Evolutionary conservation across 2,329 filamentous ascomycete species (phyloP).

Genomic region (Aspergillus pseudoviridinutans): DNA sequence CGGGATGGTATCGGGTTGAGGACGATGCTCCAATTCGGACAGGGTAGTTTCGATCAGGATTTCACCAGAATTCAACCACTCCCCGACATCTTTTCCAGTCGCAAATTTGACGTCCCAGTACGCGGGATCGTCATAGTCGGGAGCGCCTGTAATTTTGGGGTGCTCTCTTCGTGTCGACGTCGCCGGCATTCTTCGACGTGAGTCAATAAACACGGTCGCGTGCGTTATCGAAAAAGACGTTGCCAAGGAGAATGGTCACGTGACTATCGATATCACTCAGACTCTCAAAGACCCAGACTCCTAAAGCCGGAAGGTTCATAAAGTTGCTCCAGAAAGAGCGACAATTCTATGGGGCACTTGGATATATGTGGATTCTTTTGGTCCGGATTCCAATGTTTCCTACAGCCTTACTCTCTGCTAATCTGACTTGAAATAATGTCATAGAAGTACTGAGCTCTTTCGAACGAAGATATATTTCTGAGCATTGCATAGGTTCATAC

Average conservation of each 20-base stretch:
- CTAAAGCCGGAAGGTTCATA: not conserved
- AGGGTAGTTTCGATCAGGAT: constrained; percentile 25
- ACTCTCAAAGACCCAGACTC: too few relatives aligned
- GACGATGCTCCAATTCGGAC: constrained; percentile 20
- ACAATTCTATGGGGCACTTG: not conserved
- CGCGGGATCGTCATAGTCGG: constrained; percentile 30
- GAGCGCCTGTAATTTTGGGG: constrained; percentile 22
- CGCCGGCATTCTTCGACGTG: constrained; percentile 15
- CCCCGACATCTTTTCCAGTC: constrained; percentile 34
- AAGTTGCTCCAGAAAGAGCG: not conserved
- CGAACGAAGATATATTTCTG: too few relatives aligned
- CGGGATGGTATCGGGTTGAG: constrained; percentile 8
- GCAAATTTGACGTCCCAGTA: constrained; percentile 35
- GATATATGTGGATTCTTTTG: too few relatives aligned
- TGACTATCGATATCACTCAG: not conserved
- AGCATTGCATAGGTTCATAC: too few relatives aligned
- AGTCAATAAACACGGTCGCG: not conserved
- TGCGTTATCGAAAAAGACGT: not conserved
- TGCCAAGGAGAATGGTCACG: not conserved
- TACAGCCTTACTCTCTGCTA: too few relatives aligned
- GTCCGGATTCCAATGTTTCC: too few relatives aligned
- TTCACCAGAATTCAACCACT: constrained; percentile 36
- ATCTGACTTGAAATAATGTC: too few relatives aligned
- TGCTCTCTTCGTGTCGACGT: constrained; percentile 9
- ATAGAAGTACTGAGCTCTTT: too few relatives aligned